Evolutionary conservation across 306 rosid species (phyloP), one percentile per base, ranked within the genome.

Genomic region (Canavalia ensiformis): DNA sequence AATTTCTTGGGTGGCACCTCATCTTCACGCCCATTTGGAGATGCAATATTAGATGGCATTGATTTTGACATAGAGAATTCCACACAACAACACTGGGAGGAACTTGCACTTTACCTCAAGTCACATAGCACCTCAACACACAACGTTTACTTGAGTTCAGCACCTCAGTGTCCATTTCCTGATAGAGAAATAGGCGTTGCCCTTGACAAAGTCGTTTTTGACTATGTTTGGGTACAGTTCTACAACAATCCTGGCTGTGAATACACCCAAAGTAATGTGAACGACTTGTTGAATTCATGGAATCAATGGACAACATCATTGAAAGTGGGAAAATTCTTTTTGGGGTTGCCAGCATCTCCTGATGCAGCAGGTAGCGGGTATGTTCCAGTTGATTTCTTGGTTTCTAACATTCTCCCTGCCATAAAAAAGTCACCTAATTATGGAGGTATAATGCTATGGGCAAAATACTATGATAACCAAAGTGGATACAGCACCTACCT

Each of bases 361-460:
- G 33, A 11, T 6, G 97, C 86, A 0, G 97, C 88, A 0, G 83
- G 51, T 54, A 82, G 77, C 1, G 91, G 91, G 28, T 91, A 79
- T 74, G 75, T 91, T 57, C 89, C 88, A 0, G 74, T 80, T 12
- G 59, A 55, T 33, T 76, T 81, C 66, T 54, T 91, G 68, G 72
- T 62, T 39, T 79, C 88, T 3, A n/a, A 68, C 9, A 71, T 88
- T 49, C 85, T 91, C 50, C 92, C 94, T 3, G 82, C 25, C 12
- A 71, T 91, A 44, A 80, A 49, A 35, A 80, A 65, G 72, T 87
- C 92, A 6, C 51, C 76, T 0, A 78, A 86, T 71, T 88, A 88
- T 62, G 97, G 91, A 44, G 97, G 94, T 6, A 89, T 91, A 29
- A 90, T 87, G 93, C 10, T 91, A 33, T 89, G 92, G 91, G 79